A percentile compares a stretch with the other conserved stretches of the same genome.
These are phyloP conservation scores for Cytidiella melzeri DNA, from an alignment of 768 basidiomycete genomes.

Conservation along the genomic window DNA sequence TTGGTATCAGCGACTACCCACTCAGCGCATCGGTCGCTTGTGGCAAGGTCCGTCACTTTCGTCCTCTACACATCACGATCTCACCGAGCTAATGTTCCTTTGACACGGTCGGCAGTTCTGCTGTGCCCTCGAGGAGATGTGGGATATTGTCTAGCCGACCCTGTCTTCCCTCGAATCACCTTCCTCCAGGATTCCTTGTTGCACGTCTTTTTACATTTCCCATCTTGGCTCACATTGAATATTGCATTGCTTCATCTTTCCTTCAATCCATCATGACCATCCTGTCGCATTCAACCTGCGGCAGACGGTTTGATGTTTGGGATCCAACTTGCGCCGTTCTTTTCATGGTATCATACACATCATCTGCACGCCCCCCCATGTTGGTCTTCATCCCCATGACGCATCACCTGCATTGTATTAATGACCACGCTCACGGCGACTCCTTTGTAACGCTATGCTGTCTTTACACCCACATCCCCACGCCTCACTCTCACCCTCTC, in stretches of 20 bases:
- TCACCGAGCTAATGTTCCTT: slow-evolving; percentile 1
- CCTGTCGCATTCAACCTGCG: slow-evolving; percentile 17
- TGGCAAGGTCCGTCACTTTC: slow-evolving; percentile 89
- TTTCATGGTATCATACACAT: too few species aligned
- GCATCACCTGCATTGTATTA: too few species aligned
- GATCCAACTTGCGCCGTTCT: slow-evolving; percentile 17
- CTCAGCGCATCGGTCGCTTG: slow-evolving; percentile 93
- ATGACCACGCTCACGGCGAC: too few species aligned
- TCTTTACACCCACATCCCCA: too few species aligned
- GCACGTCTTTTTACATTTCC: not conserved
- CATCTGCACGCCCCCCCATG: too few species aligned
- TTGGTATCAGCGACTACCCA: slow-evolving; percentile 91
- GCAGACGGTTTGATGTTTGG: slow-evolving; percentile 2
- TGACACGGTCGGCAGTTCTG: slow-evolving; percentile 56
- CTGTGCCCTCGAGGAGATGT: slow-evolving; percentile 88
- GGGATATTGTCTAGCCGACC: slow-evolving; percentile 72
- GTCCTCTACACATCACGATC: not conserved
- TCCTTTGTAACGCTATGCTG: too few species aligned
- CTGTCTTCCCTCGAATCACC: too few species aligned
- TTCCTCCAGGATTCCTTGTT: too few species aligned
- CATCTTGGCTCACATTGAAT: too few species aligned
- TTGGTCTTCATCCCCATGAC: too few species aligned
- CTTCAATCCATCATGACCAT: slow-evolving; percentile 13
- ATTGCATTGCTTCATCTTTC: slow-evolving; percentile 6
- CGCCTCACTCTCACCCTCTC: too few species aligned